Conservation (phyloP, 176 grass and related monocot genomes). For the Zizania latifolia region DNA sequence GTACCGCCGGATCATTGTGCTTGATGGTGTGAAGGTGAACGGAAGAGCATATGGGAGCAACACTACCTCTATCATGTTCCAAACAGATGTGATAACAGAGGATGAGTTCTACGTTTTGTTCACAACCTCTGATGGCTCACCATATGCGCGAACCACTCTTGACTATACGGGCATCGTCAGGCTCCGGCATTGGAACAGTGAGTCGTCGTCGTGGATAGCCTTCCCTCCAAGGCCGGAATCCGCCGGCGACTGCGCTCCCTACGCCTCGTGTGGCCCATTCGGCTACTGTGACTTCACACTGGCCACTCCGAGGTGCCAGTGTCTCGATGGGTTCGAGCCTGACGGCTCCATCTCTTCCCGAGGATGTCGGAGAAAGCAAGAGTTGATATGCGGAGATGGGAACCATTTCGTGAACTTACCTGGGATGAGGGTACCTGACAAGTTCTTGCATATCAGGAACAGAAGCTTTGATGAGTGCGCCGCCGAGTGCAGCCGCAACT, state of each 20-base stretch:
- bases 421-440: slow-evolving; percentile 38
- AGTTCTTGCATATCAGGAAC: slow-evolving; percentile 17
- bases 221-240: neutral
- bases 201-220: neutral
- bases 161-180: slow-evolving; percentile 10
- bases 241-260: neutral
- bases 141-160: neutral
- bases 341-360: neutral
- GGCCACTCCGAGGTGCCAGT: slow-evolving; percentile 5
- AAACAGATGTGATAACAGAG: neutral
- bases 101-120: neutral
- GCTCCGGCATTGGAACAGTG: neutral
- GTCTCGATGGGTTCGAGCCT: slow-evolving; percentile 38
- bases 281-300: slow-evolving; percentile 21
- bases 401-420: slow-evolving; percentile 16
- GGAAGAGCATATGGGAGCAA: neutral
- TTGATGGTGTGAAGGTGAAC: neutral
- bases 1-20: neutral
- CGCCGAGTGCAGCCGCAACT: slow-evolving; percentile 32
- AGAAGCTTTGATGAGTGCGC: slow-evolving; percentile 25
- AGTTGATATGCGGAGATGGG: slow-evolving; percentile 16
- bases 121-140: slow-evolving; percentile 6
- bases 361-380: slow-evolving; percentile 27
- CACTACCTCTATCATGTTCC: neutral
- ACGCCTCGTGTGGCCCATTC: slow-evolving; percentile 27